Base-by-base conservation (phyloP, 805 yeast species). In the Teunomyces atbi region DNA sequence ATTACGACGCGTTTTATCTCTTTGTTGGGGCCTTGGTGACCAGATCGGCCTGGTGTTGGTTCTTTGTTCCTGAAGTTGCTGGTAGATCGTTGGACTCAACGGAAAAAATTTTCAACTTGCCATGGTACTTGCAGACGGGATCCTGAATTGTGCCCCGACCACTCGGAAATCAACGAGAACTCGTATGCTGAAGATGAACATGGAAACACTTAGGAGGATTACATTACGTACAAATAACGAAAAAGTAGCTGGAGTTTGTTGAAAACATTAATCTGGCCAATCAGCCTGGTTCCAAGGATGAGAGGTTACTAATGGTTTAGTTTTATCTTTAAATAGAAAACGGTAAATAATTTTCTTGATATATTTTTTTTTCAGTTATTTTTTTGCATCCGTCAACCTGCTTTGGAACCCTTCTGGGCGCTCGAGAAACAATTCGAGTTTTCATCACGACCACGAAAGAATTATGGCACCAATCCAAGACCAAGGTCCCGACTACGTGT, bases 401-500 rank as follows among this genome's bases (percentile, higher is more conserved):
- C 15, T 13, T 13, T 13, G 18, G n/a, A 27, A 13, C 18, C 33
- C 18, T 30, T 8, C 33, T 30, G 37, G 21, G 37, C 23, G 23
- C 10, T 15, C 12, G n/a, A 33, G 33, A 30, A 30, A 16, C 18
- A 30, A 30, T 20, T 19, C 13, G 28, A 21, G 13, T 15, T 20
- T 12, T 21, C 10, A 36, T 11, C 28, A 36, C 37, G n/a, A 20
- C 28, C 39, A 36, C 15, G 16, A 7, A 15, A 11, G 8, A 16
- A 18, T 13, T 8, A 36, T 36, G 39, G 28, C 39, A 37, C 44
- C 46, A 4, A 38, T 46, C 15, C 49, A 44, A 35, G 26, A 33
- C 19, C 34, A 32, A 13, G n/a, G 70, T 34, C 72, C 82, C 1
- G 86, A 81, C 56, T 78, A 60, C 54, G 84, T 75, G 19, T 55